These are phyloP conservation scores for Metarhizium album DNA, from an alignment of 2,329 filamentous ascomycete genomes.

Conservation along the genomic window DNA sequence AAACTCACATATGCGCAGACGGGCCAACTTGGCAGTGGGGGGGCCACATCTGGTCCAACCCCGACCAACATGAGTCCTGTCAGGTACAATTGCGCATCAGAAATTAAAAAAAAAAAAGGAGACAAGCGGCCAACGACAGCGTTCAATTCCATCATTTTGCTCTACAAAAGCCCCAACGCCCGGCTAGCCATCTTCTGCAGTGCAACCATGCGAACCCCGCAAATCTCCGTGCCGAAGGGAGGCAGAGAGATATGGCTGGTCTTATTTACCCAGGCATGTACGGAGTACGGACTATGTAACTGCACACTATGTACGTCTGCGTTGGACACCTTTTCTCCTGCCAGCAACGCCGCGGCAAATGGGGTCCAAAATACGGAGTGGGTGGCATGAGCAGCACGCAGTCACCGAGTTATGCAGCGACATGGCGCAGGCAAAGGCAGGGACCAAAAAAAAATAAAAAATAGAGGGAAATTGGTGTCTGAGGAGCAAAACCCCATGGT, in stretches of 20 bases:
- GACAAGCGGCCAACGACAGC: background rate
- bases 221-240: background rate
- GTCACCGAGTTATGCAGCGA: background rate
- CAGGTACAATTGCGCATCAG: background rate
- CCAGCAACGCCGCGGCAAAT: constrained; percentile 2
- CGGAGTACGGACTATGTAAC: background rate
- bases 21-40: background rate
- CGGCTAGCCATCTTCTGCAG: constrained; percentile 7
- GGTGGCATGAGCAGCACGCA: constrained; percentile 2
- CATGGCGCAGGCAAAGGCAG: background rate
- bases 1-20: no score
- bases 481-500: constrained; percentile 1
- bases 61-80: background rate
- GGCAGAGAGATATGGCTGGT: background rate
- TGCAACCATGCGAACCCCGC: constrained; percentile 11
- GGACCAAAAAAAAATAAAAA: background rate
- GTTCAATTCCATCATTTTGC: background rate
- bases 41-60: background rate
- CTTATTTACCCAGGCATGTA: background rate
- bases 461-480: background rate
- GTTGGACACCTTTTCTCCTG: background rate
- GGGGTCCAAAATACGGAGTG: constrained; percentile 1
- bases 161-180: background rate
- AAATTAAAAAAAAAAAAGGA: background rate
- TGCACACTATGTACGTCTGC: background rate